Conservation (phyloP, 768 basidiomycete genomes). For the Suillus americanus region DNA sequence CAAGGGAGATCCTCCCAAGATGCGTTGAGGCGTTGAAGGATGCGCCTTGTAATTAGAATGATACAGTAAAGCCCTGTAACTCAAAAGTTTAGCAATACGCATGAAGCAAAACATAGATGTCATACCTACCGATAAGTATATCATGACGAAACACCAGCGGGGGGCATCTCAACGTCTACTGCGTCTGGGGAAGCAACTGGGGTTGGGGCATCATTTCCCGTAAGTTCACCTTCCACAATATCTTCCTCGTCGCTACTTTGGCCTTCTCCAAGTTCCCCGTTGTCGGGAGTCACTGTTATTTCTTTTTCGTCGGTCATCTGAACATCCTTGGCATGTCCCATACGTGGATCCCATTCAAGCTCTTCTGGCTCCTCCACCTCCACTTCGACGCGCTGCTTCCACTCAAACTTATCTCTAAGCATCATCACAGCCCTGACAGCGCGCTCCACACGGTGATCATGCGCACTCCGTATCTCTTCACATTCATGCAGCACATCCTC, state of each 20-base stretch:
- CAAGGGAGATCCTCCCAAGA: conserved; percentile 37
- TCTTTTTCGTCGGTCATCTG: conserved; percentile 13
- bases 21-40: conserved; percentile 48
- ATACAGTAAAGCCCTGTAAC: neutral
- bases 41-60: conserved; percentile 29
- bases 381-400: conserved; percentile 79
- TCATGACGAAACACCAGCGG: conserved; percentile 8
- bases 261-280: conserved; percentile 28
- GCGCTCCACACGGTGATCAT: conserved; percentile 74
- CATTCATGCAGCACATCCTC: conserved; percentile 70
- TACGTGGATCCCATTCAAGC: conserved; percentile 65
- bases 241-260: conserved; percentile 41
- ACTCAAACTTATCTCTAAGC: conserved; percentile 78
- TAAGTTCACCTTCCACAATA: conserved; percentile 35
- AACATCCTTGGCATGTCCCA: conserved; percentile 22
- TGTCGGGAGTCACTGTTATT: conserved; percentile 14
- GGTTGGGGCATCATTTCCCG: conserved; percentile 29
- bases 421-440: conserved; percentile 79
- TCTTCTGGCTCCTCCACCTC: conserved; percentile 81
- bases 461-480: conserved; percentile 61
- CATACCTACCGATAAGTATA: no score
- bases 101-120: neutral
- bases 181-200: conserved; percentile 18
- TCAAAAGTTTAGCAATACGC: neutral
- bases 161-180: conserved; percentile 24